Evolutionary conservation across 768 basidiomycete genomes (phyloP), one percentile per base, ranked within the genome.

Genomic region (Lepiota subincarnata): DNA sequence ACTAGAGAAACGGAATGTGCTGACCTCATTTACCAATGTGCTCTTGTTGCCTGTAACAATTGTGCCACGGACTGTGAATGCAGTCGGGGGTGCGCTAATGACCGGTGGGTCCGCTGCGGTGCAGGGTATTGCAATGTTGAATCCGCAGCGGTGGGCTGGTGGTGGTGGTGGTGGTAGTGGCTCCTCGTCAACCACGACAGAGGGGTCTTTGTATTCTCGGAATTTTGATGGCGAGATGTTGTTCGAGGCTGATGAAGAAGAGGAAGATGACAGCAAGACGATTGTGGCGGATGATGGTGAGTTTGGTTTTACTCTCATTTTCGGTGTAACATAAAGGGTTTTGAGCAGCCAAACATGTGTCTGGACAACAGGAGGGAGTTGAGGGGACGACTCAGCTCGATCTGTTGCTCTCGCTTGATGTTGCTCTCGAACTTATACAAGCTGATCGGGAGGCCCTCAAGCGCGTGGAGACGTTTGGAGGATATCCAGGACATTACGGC

Each of bases 31-130:
- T 68, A 89, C 90, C 2, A 86, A 90, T 56, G 80, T 92, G 1
- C 83, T 99, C 5, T 73, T 98, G 0, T 74, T 98, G 0, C 96
- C 97, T 0, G 97, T 99, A 14, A 97, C 95, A 1, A 96, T 98
- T 65, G 94, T 98, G 1, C 96, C 96, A 0, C 83, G 89, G 12
- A 81, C 83, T 0, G 85, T 87, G 14, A 82, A 83, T 12, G 82
- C 77, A 3, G 84, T 88, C 6, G 85, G 86, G 6, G 84, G 80
- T 11, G 85, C 78, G 0, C 68, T 86, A 28, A 79, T 84, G 46
- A 84, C 86, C 0, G 89, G 88, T 2, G 83, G 87, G 0, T 82
- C 73, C 2, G 89, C 84, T 6, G 89, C 92, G 2, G 91, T 84
- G 2, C 87, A 86, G 53, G 92, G 92, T 1, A 85, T 94, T 35